phyloP scores from a whole-genome alignment of 805 yeast genomes.

The Candida maesae region DNA sequence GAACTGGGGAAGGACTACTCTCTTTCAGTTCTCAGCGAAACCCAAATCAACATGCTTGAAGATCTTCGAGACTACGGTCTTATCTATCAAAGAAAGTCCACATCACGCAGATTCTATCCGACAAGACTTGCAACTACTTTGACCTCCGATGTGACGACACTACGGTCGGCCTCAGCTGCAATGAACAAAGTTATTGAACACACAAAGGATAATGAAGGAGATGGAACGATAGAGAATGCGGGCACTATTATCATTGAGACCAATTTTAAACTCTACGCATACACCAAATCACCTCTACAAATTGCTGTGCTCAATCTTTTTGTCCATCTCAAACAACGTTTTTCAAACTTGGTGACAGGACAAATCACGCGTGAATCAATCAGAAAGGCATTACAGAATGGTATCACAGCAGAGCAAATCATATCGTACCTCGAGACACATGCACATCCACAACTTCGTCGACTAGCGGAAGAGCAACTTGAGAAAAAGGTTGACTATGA shows the following conservation, averaged over 20 bases:
- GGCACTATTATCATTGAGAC: slow-evolving; percentile 91
- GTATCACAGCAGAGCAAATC: slow-evolving; percentile 94
- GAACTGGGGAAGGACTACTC: slow-evolving; percentile 89
- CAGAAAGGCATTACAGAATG: slow-evolving; percentile 75
- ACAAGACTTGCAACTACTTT: slow-evolving; percentile 86
- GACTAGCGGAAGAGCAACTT: slow-evolving; percentile 63
- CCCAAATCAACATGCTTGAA: slow-evolving; percentile 82
- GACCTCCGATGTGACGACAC: slow-evolving; percentile 75
- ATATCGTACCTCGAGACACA: slow-evolving; percentile 84
- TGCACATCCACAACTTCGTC: slow-evolving; percentile 89
- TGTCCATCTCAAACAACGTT: slow-evolving; percentile 80
- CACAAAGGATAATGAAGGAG: slow-evolving; percentile 22
- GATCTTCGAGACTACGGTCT: slow-evolving; percentile 91
- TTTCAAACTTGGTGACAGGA: slow-evolving; percentile 90
- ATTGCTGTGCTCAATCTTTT: slow-evolving; percentile 88
- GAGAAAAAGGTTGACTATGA: slow-evolving; percentile 64
- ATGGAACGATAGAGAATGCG: slow-evolving; percentile 26
- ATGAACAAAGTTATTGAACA: slow-evolving; percentile 60
- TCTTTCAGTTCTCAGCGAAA: slow-evolving; percentile 61
- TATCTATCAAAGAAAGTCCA: slow-evolving; percentile 63
- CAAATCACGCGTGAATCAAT: slow-evolving; percentile 90
- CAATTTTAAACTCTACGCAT: slow-evolving; percentile 88
- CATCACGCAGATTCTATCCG: slow-evolving; percentile 72
- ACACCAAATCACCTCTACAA: slow-evolving; percentile 90
- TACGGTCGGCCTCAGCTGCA: slow-evolving; percentile 70